These are phyloP conservation scores for Aureobasidium pullulans DNA, from an alignment of 2,329 filamentous ascomycete genomes.

Conservation along the genomic window DNA sequence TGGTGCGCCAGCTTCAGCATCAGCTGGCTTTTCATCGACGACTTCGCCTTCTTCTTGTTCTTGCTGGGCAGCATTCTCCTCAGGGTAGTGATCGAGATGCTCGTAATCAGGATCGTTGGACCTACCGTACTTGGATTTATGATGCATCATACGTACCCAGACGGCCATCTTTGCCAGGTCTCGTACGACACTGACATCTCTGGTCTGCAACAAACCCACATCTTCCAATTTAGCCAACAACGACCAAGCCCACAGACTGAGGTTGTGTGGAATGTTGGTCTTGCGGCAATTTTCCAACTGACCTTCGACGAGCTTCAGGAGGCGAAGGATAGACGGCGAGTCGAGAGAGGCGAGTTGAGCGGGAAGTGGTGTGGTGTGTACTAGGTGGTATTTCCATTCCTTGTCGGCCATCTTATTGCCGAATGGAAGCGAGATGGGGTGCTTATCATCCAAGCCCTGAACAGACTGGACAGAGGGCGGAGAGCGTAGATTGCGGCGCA, in stretches of 20 bases:
- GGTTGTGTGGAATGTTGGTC: constrained; percentile 50
- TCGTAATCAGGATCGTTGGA: constrained; percentile 34
- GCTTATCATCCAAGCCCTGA: constrained; percentile 46
- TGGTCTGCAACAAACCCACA: constrained; percentile 64
- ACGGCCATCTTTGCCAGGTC: constrained; percentile 74
- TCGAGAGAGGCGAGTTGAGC: constrained; percentile 49
- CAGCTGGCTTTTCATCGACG: not conserved
- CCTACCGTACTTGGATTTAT: constrained; percentile 30
- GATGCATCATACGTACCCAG: constrained; percentile 43
- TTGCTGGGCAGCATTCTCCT: constrained; percentile 16
- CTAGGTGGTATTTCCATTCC: constrained; percentile 46
- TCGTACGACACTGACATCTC: constrained; percentile 67
- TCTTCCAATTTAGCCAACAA: constrained; percentile 60
- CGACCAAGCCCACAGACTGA: constrained; percentile 81
- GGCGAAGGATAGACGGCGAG: constrained; percentile 56
- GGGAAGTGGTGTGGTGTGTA: constrained; percentile 39
- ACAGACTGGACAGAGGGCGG: constrained; percentile 48
- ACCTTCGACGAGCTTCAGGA: constrained; percentile 53
- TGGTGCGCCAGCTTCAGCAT: constrained; percentile 11
- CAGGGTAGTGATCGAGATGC: constrained; percentile 19
- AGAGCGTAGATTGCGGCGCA: constrained; percentile 56
- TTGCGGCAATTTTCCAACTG: constrained; percentile 50
- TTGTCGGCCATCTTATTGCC: constrained; percentile 46
- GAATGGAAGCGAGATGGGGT: constrained; percentile 47
- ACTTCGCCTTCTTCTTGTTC: constrained; percentile 26